These are phyloP conservation scores for Salix koriyanagi DNA, from an alignment of 345 rosid species.

Conservation along the genomic window DNA sequence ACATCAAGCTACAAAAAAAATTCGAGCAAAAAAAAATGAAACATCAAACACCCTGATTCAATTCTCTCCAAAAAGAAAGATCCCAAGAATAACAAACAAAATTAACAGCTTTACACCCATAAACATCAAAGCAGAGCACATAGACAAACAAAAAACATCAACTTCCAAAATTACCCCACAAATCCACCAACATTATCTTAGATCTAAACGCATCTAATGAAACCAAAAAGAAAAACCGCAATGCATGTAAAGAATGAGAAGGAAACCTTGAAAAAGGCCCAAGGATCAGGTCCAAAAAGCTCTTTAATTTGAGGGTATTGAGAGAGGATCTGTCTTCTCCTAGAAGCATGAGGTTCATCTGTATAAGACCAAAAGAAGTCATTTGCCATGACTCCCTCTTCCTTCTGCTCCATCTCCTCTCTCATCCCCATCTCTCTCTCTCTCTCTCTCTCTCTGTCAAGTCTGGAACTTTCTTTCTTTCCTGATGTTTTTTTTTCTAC, in stretches of 20 bases:
- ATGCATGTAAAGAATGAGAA: not conserved
- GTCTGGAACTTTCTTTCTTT: not conserved
- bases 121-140: not conserved
- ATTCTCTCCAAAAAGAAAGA: too few relatives aligned
- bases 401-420: constrained; percentile 31
- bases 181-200: not conserved
- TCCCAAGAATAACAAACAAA: too few relatives aligned
- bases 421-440: constrained; percentile 14
- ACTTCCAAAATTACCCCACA: not conserved
- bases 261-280: constrained; percentile 64
- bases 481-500: not conserved
- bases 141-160: not conserved
- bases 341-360: constrained; percentile 82
- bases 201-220: not conserved
- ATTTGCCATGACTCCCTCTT: constrained; percentile 57
- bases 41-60: not conserved
- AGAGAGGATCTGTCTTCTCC: constrained; percentile 83
- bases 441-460: not conserved
- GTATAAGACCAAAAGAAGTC: constrained; percentile 94
- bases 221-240: not conserved
- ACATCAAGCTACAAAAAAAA: not conserved
- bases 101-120: too few relatives aligned
- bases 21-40: not conserved
- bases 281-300: constrained; percentile 87
- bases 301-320: constrained; percentile 73